Base-by-base conservation (phyloP, 1,139 yeast genomes). In the Kazachstania sp. region DNA sequence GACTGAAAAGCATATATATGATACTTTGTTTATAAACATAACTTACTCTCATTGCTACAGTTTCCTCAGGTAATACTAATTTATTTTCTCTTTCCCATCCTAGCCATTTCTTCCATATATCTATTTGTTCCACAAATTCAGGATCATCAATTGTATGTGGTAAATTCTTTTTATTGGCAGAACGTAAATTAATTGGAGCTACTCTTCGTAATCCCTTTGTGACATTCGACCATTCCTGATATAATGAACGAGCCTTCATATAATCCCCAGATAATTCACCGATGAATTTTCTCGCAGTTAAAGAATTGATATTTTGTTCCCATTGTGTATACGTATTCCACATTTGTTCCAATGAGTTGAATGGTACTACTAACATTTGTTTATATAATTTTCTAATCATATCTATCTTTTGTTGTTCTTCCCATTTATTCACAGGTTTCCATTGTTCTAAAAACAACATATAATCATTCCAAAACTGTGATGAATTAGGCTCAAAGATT, bases 301-400 rank as follows among this genome's bases (percentile, higher is more conserved):
- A 71, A 30, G 84, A 73, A 60, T 83, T 85, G 19, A 83, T 68
- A 43, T 79, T 83, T 55, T 81, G 85, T 65, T 92, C 97, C 81
- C 95, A 92, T 50, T 75, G 72, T 31, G 86, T 83, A 64, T 88
- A 92, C 44, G 72, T 80, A 49, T 79, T 72, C 98, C 98, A 92
- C 50, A 85, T 71, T 29, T 73, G 72, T 61, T 90, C 97, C 45
- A 92, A 71, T 49, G 81, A 79, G 49, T 76, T 77, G 31, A 86
- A 73, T 2, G 98, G 98, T 35, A 82, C 73, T 26, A 76, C 72
- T 34, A 88, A 73, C 54, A 85, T 80, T 50, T 77, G 77, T 56
- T 84, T 79, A 65, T 83, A 87, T 5, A 84, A 76, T 57, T 82
- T 83, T 58, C 97, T 73, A 45, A 86, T 77, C 58, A 83, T 71